Evolutionary conservation across 176 grass and related monocot genomes (phyloP), one percentile per base, ranked within the genome.

Genomic region (Oryza coarctata): DNA sequence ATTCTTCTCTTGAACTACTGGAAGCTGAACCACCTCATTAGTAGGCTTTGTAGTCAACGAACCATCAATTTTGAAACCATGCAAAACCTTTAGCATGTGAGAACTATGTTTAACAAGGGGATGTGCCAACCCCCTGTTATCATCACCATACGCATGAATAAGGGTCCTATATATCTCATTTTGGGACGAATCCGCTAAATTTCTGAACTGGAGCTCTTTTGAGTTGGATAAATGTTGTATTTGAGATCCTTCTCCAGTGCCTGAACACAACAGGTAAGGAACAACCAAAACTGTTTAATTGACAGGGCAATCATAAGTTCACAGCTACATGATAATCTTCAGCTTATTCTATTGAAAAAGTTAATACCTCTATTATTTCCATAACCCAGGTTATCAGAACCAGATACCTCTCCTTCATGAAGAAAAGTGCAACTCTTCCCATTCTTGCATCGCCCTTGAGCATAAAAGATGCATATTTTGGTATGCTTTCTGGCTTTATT

Each of bases 101-200:
- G 40, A 38, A 67, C 70, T 80, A 67, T 75, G 26, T 55, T 73
- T 57, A 83, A 49, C 65, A 76, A 31, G 20, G 68, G 43, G 15
- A 74, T 84, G 85, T 64, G 72, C 12, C 28, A 69, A 58, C 27
- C 35, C 79, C 79, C 39, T 45, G 15, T 43, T 60, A 61, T 84
- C 81, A 65, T 80, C 78, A 47, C 86, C 92, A 87, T 91, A 94
- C n/a, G 45, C 75, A 39, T 70, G 81, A 55, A 91, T 71, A 76
- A 91, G 92, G 38, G 65, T 80, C 61, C 57, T 76, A 36, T 72
- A 86, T 9, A 29, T 13, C 64, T 76, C 75, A 50, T 72, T n/a
- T 34, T 91, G 74, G 4, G 50, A 74, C 11, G 31, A 85, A 74
- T 35, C 74, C 5, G 41, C 77, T 29, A 45, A 50, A 82, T 68